Conservation (phyloP, 2,329 filamentous ascomycete species). For the Endothia cerciana region DNA sequence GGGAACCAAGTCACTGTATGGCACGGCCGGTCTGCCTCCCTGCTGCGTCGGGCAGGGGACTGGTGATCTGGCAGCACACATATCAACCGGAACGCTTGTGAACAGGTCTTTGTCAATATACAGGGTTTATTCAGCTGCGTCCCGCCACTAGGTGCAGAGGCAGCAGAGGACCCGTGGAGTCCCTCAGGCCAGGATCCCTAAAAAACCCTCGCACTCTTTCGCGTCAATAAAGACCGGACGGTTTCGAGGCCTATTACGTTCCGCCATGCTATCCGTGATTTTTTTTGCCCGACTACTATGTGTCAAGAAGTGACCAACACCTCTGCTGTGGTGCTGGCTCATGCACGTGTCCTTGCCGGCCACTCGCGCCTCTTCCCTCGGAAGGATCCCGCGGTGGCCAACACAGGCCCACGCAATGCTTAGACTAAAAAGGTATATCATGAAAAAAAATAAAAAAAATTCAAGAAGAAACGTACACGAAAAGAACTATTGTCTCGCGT, state of each 20-base stretch:
- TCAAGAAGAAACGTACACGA: constrained; percentile 13
- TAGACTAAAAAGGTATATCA: constrained; percentile 14
- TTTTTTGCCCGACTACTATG: not conserved
- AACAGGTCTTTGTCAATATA: not conserved
- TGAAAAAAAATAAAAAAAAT: not conserved
- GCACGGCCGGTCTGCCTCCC: too few species aligned
- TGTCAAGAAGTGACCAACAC: not conserved
- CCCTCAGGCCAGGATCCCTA: not conserved
- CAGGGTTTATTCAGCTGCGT: not conserved
- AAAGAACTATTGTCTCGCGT: constrained; percentile 10
- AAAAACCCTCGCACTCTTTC: not conserved
- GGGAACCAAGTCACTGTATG: too few species aligned
- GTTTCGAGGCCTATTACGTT: not conserved
- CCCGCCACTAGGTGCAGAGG: not conserved
- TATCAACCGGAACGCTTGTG: not conserved
- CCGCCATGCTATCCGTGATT: not conserved
- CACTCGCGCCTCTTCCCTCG: not conserved
- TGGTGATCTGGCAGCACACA: not conserved
- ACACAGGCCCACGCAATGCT: not conserved
- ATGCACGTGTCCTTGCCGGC: not conserved
- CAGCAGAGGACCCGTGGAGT: not conserved
- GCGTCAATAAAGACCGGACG: not conserved
- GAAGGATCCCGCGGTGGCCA: not conserved
- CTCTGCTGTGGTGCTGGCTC: not conserved
- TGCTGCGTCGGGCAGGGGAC: too few species aligned